Conservation (phyloP, 1,284 basidiomycete species). For the Microbotryum intermedium region DNA sequence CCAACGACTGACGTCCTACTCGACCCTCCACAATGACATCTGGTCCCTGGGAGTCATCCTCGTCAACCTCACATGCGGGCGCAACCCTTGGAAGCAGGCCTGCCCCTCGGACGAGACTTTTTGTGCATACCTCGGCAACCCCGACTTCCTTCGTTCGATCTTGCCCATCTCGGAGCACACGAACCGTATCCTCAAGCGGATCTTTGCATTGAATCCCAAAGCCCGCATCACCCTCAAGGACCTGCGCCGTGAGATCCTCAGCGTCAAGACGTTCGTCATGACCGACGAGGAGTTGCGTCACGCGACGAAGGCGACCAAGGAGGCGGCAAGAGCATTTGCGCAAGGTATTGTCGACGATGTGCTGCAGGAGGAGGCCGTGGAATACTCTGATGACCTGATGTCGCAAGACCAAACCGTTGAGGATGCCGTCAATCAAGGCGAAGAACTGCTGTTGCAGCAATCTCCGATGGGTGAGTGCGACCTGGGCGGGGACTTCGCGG, state of each 20-base stretch:
- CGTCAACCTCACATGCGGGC: constrained; percentile 79
- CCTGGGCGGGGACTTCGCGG: background rate
- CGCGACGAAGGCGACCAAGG: constrained; percentile 39
- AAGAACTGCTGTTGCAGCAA: background rate
- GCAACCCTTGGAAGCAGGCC: constrained; percentile 80
- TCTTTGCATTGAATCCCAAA: constrained; percentile 44
- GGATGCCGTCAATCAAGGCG: constrained; percentile 4
- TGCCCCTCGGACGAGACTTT: constrained; percentile 63
- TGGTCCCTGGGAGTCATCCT: constrained; percentile 92
- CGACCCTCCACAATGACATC: constrained; percentile 67
- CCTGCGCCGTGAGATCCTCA: constrained; percentile 52
- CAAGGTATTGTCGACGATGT: background rate
- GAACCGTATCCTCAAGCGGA: constrained; percentile 49
- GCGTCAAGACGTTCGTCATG: constrained; percentile 60
- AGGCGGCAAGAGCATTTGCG: constrained; percentile 35
- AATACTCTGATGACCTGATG: too few relatives aligned
- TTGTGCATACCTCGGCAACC: constrained; percentile 56
- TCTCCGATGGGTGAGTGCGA: background rate
- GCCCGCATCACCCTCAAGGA: constrained; percentile 52
- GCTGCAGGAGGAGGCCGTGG: background rate
- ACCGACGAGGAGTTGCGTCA: constrained; percentile 47
- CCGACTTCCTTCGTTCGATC: constrained; percentile 57
- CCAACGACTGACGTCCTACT: constrained; percentile 53
- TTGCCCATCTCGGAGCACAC: constrained; percentile 60
- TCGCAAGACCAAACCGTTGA: constrained; percentile 2